phyloP scores from a whole-genome alignment of 441 rosid genomes.

The Gossypium gossypioides region DNA sequence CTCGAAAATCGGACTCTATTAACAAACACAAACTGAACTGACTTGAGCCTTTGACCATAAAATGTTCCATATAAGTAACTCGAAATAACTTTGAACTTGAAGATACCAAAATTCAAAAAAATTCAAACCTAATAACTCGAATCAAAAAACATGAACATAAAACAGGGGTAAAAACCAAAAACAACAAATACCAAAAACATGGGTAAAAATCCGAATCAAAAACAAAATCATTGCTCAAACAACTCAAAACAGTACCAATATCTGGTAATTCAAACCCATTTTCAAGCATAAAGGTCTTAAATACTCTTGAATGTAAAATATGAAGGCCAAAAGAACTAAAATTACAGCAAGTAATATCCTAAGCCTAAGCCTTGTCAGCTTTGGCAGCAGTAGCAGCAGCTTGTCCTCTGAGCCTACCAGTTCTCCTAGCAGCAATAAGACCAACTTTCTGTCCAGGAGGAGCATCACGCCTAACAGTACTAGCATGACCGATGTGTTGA shows the following conservation, averaged over 20 bases:
- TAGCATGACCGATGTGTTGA: slow-evolving; percentile 90
- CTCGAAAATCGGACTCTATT: no score
- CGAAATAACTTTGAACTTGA: no score
- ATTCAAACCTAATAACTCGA: no score
- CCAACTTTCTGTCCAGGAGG: slow-evolving; percentile 95
- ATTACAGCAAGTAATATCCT: background rate
- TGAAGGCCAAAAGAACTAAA: background rate
- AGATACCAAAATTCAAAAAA: no score
- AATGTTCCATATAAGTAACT: no score
- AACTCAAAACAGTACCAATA: slow-evolving; percentile 2
- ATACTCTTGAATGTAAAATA: background rate
- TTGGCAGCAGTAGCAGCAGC: slow-evolving; percentile 87
- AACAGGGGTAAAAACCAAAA: no score
- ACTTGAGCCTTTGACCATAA: no score
- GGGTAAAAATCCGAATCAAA: background rate
- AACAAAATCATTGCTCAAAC: background rate
- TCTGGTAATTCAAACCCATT: slow-evolving; percentile 2
- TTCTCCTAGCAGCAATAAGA: slow-evolving; percentile 88
- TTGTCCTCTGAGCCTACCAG: slow-evolving; percentile 89
- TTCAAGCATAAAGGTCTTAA: slow-evolving; percentile 3
- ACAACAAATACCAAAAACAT: background rate
- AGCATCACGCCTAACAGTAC: slow-evolving; percentile 83
- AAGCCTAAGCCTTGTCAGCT: slow-evolving; percentile 41
- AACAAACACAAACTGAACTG: no score
- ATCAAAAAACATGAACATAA: no score